These are phyloP conservation scores for Globisporangium viniferum DNA, from an alignment of 352 stramenopile genomes.

Conservation along the genomic window DNA sequence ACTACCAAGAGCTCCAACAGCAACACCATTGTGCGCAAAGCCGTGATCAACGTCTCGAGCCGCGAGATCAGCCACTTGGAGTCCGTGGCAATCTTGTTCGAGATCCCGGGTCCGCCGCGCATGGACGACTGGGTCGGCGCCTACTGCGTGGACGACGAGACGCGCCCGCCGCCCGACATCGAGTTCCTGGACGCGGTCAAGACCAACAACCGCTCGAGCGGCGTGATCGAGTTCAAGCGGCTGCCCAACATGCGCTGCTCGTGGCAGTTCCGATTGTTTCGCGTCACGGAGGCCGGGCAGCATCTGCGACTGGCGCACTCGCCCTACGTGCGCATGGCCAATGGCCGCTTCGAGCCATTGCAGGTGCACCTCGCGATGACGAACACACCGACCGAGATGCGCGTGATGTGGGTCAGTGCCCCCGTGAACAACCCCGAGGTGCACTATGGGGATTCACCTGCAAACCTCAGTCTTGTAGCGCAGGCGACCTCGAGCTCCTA, in stretches of 20 bases:
- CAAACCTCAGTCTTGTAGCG: background rate
- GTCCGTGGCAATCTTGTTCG: background rate
- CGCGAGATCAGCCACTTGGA: slow-evolving; percentile 9
- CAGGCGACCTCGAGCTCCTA: background rate
- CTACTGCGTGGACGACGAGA: slow-evolving; percentile 19
- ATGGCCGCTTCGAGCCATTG: slow-evolving; percentile 20
- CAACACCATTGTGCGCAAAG: background rate
- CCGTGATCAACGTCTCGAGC: slow-evolving; percentile 5
- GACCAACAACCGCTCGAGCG: slow-evolving; percentile 1
- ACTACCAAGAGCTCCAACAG: background rate
- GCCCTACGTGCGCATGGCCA: slow-evolving; percentile 15
- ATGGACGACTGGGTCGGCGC: slow-evolving; percentile 19
- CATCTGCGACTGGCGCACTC: slow-evolving; percentile 19
- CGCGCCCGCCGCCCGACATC: background rate
- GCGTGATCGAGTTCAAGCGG: slow-evolving; percentile 15
- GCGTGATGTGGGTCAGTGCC: background rate
- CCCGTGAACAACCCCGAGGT: slow-evolving; percentile 6
- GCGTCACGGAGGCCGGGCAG: background rate
- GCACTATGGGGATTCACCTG: slow-evolving; percentile 5
- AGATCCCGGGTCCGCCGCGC: background rate
- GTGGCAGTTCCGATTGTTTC: slow-evolving; percentile 34
- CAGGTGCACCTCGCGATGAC: slow-evolving; percentile 27
- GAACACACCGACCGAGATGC: background rate
- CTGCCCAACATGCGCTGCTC: slow-evolving; percentile 34
- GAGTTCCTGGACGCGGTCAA: slow-evolving; percentile 3